Conservation (phyloP, 257 asterid species). For the Agastache rugosa region DNA sequence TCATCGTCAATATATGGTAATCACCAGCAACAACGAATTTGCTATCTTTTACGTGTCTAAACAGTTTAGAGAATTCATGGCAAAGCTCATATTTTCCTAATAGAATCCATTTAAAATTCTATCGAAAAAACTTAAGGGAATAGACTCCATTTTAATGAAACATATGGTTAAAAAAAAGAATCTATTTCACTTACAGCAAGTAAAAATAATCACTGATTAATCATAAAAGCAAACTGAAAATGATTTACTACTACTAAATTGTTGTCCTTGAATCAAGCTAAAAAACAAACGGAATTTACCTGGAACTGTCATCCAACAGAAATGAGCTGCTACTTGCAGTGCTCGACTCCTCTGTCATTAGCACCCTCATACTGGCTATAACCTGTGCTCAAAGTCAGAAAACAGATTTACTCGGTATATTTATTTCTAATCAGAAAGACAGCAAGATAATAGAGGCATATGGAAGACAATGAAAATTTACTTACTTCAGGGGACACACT, state of each 20-base stretch:
- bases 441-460: not conserved
- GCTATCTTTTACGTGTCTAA: not conserved
- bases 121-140: not conserved
- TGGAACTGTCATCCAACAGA: slow-evolving; percentile 91
- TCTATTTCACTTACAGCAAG: not conserved
- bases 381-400: slow-evolving; percentile 57
- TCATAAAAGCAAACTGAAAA: not conserved
- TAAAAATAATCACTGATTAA: not conserved
- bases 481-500: slow-evolving; percentile 93
- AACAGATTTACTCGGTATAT: slow-evolving; percentile 8
- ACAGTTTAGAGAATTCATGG: not conserved
- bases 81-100: not conserved
- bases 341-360: slow-evolving; percentile 96
- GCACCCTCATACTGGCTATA: slow-evolving; percentile 92
- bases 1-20: not conserved
- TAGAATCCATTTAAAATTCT: not conserved
- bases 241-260: not conserved
- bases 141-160: not conserved
- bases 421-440: not conserved
- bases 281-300: slow-evolving; percentile 46
- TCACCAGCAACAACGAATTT: not conserved
- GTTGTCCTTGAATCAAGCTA: not conserved
- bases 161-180: not conserved
- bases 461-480: slow-evolving; percentile 8
- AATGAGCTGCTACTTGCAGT: slow-evolving; percentile 82